Percentiles rank a stretch among this genome's conserved stretches.
Evolutionary conservation across 1,284 basidiomycete genomes (phyloP).

Genomic region (Apiotrichum brassicae): DNA sequence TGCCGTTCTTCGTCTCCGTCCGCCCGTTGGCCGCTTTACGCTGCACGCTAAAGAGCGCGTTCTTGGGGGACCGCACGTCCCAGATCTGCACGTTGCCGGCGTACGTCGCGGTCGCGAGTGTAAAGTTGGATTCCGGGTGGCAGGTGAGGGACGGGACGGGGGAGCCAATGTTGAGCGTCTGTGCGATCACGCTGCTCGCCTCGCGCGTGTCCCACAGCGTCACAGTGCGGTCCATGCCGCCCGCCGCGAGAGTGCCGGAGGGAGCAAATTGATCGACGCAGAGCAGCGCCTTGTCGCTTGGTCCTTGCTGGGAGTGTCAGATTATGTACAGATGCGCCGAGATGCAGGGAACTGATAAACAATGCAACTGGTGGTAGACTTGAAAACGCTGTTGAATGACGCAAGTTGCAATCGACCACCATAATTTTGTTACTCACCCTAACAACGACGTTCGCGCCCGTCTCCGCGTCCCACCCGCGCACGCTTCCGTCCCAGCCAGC

Average conservation of each 20-base stretch:
- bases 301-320: conserved; percentile 38
- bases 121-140: conserved; percentile 57
- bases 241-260: conserved; percentile 48
- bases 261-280: conserved; percentile 47
- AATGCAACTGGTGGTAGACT: neutral
- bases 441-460: conserved; percentile 39
- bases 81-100: conserved; percentile 76
- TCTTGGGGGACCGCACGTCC: conserved; percentile 65
- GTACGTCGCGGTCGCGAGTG: conserved; percentile 73
- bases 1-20: conserved; percentile 47
- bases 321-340: no score
- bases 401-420: no score
- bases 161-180: conserved; percentile 55
- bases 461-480: conserved; percentile 49
- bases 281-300: conserved; percentile 47
- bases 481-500: conserved; percentile 51
- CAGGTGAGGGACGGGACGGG: conserved; percentile 66
- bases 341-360: no score
- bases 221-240: conserved; percentile 51
- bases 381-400: neutral
- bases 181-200: conserved; percentile 49
- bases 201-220: conserved; percentile 51
- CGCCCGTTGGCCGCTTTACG: conserved; percentile 20
- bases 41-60: conserved; percentile 52
- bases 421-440: conserved; percentile 47